Base-by-base conservation (phyloP, 1,284 basidiomycete genomes). In the Cryptococcus maquisensis region DNA sequence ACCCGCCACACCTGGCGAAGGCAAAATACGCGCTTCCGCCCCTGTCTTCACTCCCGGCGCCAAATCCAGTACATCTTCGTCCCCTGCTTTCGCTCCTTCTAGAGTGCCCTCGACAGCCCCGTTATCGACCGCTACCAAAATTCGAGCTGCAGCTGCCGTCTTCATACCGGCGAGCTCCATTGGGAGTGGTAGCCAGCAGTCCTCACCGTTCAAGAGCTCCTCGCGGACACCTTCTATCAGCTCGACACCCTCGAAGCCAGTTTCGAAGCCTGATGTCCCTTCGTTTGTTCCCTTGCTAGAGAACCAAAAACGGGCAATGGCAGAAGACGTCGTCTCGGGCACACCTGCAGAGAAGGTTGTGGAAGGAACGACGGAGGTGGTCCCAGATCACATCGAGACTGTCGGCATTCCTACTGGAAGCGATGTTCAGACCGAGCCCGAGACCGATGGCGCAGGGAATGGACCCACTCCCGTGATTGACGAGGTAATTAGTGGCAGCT, bases 21-120 rank as follows among this genome's bases (percentile, higher is more conserved):
- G n/a, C 23, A 50, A 43, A 24, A 40, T 50, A 6, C 49, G 49
- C 28, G 28, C 51, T 37, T 38, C 51, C 5, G 51, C 51, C 9
- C 18, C 42, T 3, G 24, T 32, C 10, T 52, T 52, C 21, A 15
- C 36, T 16, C 51, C 51, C 5, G 23, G 28, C 36, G 24, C n/a
- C 20, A 35, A 39, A n/a, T 42, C 24, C 6, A 28, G 24, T 42
- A 35, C 40, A 15, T 21, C 10, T 16, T 44, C 42, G 7, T 26
- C 38, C 8, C 41, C 41, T 23, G 16, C 13, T 18, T 43, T 42
- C 28, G 23, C 49, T 5, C 9, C 38, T 5, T n/a, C 24, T 16
- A 41, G 23, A 6, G 13, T 24, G 8, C 23, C 23, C 4, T 44
- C 42, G 7, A 23, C 42, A 15, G 23, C 42, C 23, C 42, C 42